Base-by-base conservation (phyloP, 2,329 filamentous ascomycete genomes). In the Beauveria australis region DNA sequence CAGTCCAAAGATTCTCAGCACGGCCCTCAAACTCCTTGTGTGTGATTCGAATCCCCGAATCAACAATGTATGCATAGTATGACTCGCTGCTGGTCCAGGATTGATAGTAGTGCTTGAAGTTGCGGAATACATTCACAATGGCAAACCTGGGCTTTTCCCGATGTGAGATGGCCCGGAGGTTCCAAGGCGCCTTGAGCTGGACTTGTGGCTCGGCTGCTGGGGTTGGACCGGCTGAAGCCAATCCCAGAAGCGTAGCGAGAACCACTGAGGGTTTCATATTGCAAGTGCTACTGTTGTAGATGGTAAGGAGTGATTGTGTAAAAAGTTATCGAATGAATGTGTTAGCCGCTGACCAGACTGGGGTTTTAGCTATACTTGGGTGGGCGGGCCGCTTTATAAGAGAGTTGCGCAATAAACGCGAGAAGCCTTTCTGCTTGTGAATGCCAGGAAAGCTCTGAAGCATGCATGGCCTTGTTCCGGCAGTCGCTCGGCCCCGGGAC, bases 121-220 rank as follows among this genome's bases (percentile, higher is more conserved):
- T 46, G 44, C 44, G 19, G 44, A 46, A 5, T 6, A 37, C 3
- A 37, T 37, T 37, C 33, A 37, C 19, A 24, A 5, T 12, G 10
- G 44, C n/a, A 12, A 12, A 46, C 19, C 2, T 46, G n/a, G 44
- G n/a, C 10, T n/a, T n/a, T 4, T 18, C 9, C 8, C 44, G 44
- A 46, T 46, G 19, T 5, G n/a, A 22, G 19, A 46, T 46, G 44
- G 44, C 6, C n/a, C 19, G 44, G 3, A 46, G 44, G 19, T 46
- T 46, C 44, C 44, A 46, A 16, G 19, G 44, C 3, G 10, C 19
- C 8, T 19, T 84, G 85, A 66, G 75, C 19, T 46, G 44, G 44
- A 46, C 44, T 46, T 19, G 10, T 6, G n/a, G n/a, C 10, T 22
- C 44, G 9, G 44, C 44, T 19, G 44, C n/a, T 22, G n/a, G 44